A percentile compares a stretch with the other conserved stretches of the same genome.
These are phyloP conservation scores for Hanseniaspora lindneri DNA, from an alignment of 805 yeast species.

Conservation along the genomic window DNA sequence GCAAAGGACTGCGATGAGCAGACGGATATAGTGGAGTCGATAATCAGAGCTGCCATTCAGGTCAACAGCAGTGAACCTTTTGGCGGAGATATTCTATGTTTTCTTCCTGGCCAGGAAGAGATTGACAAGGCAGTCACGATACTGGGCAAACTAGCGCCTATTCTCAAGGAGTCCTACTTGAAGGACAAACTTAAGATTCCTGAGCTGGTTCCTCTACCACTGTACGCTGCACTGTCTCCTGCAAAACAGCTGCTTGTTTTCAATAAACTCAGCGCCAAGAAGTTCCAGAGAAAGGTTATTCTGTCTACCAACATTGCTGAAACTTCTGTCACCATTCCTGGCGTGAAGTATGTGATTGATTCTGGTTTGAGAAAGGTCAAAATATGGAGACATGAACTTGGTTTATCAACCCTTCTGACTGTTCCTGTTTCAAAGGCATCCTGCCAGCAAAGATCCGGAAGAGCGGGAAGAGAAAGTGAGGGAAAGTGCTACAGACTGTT, in stretches of 20 bases:
- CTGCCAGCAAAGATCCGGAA: conserved; percentile 90
- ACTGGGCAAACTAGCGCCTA: conserved; percentile 48
- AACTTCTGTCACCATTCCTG: conserved; percentile 91
- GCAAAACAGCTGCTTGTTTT: conserved; percentile 73
- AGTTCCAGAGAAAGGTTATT: conserved; percentile 68
- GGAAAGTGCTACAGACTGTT: conserved; percentile 84
- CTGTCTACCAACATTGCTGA: conserved; percentile 95
- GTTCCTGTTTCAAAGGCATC: conserved; percentile 90
- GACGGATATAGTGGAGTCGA: conserved; percentile 75
- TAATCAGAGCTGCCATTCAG: conserved; percentile 63
- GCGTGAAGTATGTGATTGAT: conserved; percentile 85
- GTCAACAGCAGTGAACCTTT: conserved; percentile 60
- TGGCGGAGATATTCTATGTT: conserved; percentile 83
- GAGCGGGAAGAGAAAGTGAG: conserved; percentile 96
- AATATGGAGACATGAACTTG: conserved; percentile 87
- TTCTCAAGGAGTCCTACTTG: conserved; percentile 43
- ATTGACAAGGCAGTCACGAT: conserved; percentile 71
- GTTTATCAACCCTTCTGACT: conserved; percentile 81
- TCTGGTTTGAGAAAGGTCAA: conserved; percentile 86
- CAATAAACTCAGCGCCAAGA: conserved; percentile 34
- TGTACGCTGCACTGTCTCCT: conserved; percentile 90
- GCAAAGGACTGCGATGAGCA: conserved; percentile 33
- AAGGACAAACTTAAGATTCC: conserved; percentile 40
- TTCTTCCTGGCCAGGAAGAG: conserved; percentile 94
- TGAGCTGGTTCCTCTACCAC: conserved; percentile 59